Base-by-base conservation (phyloP, 257 asterid species). In the Echites panduratus region DNA sequence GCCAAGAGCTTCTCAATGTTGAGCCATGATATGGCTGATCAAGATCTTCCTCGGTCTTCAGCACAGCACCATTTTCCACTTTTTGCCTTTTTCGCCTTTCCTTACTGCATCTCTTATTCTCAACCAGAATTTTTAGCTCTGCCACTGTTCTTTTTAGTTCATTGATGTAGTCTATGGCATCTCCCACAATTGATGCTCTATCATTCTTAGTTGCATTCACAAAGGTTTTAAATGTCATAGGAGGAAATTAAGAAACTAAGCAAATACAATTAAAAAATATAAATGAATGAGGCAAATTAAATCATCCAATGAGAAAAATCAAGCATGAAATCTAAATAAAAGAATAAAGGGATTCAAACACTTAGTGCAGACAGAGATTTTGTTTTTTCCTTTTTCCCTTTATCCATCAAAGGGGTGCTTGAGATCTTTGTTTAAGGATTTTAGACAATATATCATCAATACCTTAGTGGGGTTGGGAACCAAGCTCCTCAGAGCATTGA, bases 391-490 rank as follows among this genome's bases (percentile, higher is more conserved):
- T 5, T 62, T 27, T 2, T 4, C 45, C 0, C 40, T 58, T 58
- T 20, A 2, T 24, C 54, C 20, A 16, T 49, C 54, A 13, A 14
- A 19, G 20, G 20, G 54, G 54, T 4, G 16, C 14, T 0, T 4
- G 54, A 19, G 20, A 14, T 14, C 14, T 14, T 19, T 17, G 24
- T 50, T 50, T 7, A 5, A 50, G 22, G 9, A 16, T 17, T 50
- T 50, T 1, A 6, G 12, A 53, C 4, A 9, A 7, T 40, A 3
- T 3, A 19, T 14, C 7, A 54, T 29, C 5, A 5, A 17, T 86
- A 92, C 99, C 97, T 94, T 94, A 12, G 88, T 76, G 53, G 97
- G 96, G 59, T 79, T 83, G 3, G 98, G 96, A 32, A 89, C 79
- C 77, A 94, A 70, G 45, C 61, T 73, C 62, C 87, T 84, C 66